A percentile compares a stretch with the other conserved stretches of the same genome.
These are phyloP conservation scores for Peniophora sp. DNA, from an alignment of 1,284 basidiomycete species.

Conservation along the genomic window DNA sequence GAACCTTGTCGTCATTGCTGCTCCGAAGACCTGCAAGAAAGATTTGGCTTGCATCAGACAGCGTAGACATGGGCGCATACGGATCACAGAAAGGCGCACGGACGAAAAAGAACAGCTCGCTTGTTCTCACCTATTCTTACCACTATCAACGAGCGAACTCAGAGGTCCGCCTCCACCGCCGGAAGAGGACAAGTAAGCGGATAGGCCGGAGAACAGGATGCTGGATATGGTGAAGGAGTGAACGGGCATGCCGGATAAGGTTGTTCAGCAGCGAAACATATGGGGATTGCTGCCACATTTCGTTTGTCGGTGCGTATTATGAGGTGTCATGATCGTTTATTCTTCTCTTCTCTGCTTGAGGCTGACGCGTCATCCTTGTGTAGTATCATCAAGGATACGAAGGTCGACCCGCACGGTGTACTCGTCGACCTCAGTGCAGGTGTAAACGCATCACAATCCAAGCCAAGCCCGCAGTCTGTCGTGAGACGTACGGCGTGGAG, in stretches of 20 bases:
- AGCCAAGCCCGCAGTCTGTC: constrained; percentile 67
- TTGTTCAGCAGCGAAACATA: constrained; percentile 71
- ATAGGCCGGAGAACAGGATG: constrained; percentile 38
- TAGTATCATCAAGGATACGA: not conserved
- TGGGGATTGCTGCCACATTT: constrained; percentile 70
- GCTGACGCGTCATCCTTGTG: no score
- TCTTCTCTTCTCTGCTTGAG: no score
- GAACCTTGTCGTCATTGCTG: constrained; percentile 46
- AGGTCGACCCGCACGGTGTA: constrained; percentile 46
- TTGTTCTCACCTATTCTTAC: constrained; percentile 54
- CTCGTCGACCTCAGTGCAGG: constrained; percentile 75
- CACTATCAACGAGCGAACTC: constrained; percentile 50
- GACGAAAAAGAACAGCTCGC: constrained; percentile 52
- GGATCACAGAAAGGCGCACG: constrained; percentile 34
- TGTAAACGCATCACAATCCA: constrained; percentile 71
- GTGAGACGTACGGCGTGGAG: constrained; percentile 67
- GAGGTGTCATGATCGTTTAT: not conserved
- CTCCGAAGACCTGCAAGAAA: constrained; percentile 6
- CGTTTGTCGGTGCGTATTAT: constrained; percentile 21
- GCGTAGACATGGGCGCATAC: constrained; percentile 14
- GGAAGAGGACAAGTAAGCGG: constrained; percentile 31
- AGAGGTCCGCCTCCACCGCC: constrained; percentile 36
- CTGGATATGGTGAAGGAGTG: constrained; percentile 39
- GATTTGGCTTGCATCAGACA: constrained; percentile 9
- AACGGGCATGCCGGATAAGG: constrained; percentile 41